phyloP scores from a whole-genome alignment of 148 eudicot species.

The Rhododendron kiyosumense region DNA sequence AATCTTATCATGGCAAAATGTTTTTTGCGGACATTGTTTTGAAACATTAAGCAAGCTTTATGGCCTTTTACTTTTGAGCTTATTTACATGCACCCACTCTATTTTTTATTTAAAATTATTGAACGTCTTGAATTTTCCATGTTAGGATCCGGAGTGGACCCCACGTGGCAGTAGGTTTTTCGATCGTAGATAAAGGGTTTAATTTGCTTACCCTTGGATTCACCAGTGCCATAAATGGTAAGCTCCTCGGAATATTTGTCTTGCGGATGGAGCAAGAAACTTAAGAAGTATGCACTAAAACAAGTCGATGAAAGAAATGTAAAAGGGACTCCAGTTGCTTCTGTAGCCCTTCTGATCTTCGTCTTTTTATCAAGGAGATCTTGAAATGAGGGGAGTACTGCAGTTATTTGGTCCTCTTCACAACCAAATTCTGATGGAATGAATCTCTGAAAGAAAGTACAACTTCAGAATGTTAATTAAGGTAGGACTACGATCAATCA shows the following conservation, averaged over 20 bases:
- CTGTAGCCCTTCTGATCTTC: conserved; percentile 11
- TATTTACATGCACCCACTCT: too few species aligned
- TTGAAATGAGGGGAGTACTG: conserved; percentile 12
- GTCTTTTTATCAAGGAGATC: conserved; percentile 11
- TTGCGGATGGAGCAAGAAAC: background rate
- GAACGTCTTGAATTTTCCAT: too few species aligned
- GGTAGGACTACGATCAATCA: too few species aligned
- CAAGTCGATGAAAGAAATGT: conserved; percentile 13
- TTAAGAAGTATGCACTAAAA: conserved; percentile 2
- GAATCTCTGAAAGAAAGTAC: conserved; percentile 9
- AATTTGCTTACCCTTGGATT: conserved; percentile 10
- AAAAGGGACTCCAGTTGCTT: conserved; percentile 9
- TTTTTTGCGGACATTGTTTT: too few species aligned
- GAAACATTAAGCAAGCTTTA: too few species aligned
- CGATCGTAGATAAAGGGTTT: too few species aligned
- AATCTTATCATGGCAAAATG: too few species aligned
- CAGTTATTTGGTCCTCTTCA: conserved; percentile 9
- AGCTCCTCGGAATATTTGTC: conserved; percentile 2
- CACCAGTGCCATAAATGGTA: conserved; percentile 12
- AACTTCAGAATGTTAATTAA: too few species aligned
- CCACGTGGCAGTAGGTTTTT: too few species aligned
- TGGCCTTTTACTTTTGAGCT: too few species aligned
- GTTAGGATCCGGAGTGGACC: too few species aligned
- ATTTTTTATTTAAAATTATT: too few species aligned
- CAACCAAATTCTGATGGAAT: conserved; percentile 19